phyloP scores from a whole-genome alignment of 495 filamentous ascomycete species.

The Penicillium paxilli region DNA sequence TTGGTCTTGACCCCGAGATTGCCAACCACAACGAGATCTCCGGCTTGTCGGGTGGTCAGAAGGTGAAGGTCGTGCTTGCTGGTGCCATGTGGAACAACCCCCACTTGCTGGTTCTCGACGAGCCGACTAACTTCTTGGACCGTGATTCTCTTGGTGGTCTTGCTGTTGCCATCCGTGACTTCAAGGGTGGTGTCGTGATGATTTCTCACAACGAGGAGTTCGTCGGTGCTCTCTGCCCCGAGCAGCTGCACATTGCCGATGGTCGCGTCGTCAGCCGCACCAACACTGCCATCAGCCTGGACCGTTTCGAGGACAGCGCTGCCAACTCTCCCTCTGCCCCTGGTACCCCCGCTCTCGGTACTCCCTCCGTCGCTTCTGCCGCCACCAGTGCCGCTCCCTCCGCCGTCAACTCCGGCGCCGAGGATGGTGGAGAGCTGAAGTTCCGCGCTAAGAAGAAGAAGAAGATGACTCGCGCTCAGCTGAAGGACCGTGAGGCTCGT shows the following conservation, averaged over 20 bases:
- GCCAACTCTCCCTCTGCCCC: slow-evolving; percentile 57
- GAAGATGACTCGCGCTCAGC: slow-evolving; percentile 95
- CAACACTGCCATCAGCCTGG: slow-evolving; percentile 64
- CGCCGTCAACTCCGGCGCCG: slow-evolving; percentile 81
- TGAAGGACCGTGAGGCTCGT: slow-evolving; percentile 89
- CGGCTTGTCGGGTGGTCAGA: slow-evolving; percentile 96
- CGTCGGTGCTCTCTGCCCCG: slow-evolving; percentile 87
- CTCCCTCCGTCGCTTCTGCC: slow-evolving; percentile 47
- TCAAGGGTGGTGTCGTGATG: slow-evolving; percentile 97
- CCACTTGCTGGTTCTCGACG: slow-evolving; percentile 94
- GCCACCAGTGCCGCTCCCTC: slow-evolving; percentile 63
- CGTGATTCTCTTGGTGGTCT: slow-evolving; percentile 94
- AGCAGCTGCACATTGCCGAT: slow-evolving; percentile 92
- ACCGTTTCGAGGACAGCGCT: slow-evolving; percentile 83
- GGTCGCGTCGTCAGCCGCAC: slow-evolving; percentile 85
- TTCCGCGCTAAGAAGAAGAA: slow-evolving; percentile 97
- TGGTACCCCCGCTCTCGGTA: slow-evolving; percentile 52
- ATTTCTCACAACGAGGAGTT: slow-evolving; percentile 99
- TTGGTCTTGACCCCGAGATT: slow-evolving; percentile 95
- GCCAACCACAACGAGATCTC: slow-evolving; percentile 98
- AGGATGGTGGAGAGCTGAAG: slow-evolving; percentile 79
- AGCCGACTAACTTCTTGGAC: slow-evolving; percentile 98
- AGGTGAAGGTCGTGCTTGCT: slow-evolving; percentile 99
- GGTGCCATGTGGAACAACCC: slow-evolving; percentile 99
- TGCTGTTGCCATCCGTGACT: slow-evolving; percentile 94